Conservation (phyloP, 176 grass and related monocot species). For the Triticum urartu region DNA sequence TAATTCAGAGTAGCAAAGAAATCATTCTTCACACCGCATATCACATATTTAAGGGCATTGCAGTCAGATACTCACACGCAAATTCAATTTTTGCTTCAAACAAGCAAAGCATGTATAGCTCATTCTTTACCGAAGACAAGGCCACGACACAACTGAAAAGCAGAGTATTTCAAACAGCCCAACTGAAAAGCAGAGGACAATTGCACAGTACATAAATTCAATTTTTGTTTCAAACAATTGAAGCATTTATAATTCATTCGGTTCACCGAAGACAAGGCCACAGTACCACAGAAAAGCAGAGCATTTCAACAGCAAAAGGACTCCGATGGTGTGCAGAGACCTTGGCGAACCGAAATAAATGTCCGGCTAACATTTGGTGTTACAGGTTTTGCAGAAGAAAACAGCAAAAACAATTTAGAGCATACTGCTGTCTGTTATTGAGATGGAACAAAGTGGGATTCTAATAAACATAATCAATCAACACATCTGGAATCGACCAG, state of each 20-base stretch:
- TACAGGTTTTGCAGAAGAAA: conserved; percentile 16
- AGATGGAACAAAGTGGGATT: not conserved
- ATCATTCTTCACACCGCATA: not conserved
- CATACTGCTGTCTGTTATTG: conserved; percentile 42
- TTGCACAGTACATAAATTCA: too few species aligned
- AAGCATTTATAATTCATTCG: too few species aligned
- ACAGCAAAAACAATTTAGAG: not conserved
- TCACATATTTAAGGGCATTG: not conserved
- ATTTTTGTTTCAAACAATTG: too few species aligned
- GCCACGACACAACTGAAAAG: not conserved
- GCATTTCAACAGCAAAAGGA: not conserved
- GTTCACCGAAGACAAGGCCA: too few species aligned
- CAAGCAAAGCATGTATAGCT: not conserved
- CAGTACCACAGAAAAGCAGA: too few species aligned
- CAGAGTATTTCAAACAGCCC: too few species aligned
- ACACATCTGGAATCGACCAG: conserved; percentile 64
- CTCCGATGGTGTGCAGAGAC: not conserved
- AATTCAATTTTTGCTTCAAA: not conserved
- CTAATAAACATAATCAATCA: conserved; percentile 16
- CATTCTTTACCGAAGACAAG: not conserved
- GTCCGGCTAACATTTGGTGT: not conserved
- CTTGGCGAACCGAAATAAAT: too few species aligned
- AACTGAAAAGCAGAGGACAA: not conserved
- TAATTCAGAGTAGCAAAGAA: not conserved
- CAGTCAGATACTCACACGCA: not conserved